phyloP scores from a whole-genome alignment of 805 yeast genomes.

The Kluyveromyces nonfermentans region DNA sequence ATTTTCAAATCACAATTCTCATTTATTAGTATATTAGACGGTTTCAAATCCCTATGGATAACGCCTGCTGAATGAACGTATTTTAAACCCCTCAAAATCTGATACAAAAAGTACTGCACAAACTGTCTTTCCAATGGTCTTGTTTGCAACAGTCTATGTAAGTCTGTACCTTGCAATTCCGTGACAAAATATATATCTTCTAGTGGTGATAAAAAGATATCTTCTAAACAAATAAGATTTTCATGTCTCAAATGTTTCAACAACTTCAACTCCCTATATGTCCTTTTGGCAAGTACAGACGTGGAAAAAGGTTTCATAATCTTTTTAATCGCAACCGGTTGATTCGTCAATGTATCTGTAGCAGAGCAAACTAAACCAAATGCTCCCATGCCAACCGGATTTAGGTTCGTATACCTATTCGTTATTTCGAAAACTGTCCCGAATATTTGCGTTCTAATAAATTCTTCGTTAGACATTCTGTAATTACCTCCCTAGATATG shows the following conservation, averaged over 20 bases:
- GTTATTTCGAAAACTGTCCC: slow-evolving; percentile 95
- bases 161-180: slow-evolving; percentile 92
- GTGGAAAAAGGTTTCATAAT: slow-evolving; percentile 97
- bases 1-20: slow-evolving; percentile 88
- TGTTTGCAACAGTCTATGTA: slow-evolving; percentile 82
- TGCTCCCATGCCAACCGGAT: slow-evolving; percentile 99
- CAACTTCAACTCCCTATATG: slow-evolving; percentile 89
- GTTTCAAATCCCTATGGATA: slow-evolving; percentile 82
- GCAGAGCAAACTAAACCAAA: slow-evolving; percentile 98
- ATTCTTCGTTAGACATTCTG: slow-evolving; percentile 32
- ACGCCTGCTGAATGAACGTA: slow-evolving; percentile 91
- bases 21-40: slow-evolving; percentile 73
- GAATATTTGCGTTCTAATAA: slow-evolving; percentile 74
- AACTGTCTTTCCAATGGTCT: slow-evolving; percentile 94
- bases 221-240: slow-evolving; percentile 85
- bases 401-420: slow-evolving; percentile 77
- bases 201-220: slow-evolving; percentile 85
- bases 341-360: slow-evolving; percentile 78
- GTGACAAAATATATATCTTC: slow-evolving; percentile 96
- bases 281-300: slow-evolving; percentile 89
- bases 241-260: slow-evolving; percentile 92
- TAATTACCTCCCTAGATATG: too few species aligned
- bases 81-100: slow-evolving; percentile 80
- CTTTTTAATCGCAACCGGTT: slow-evolving; percentile 93
- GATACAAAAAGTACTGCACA: slow-evolving; percentile 93